Evolutionary conservation across 352 stramenopile species (phyloP).

Genomic region (Phytopythium sindhum): DNA sequence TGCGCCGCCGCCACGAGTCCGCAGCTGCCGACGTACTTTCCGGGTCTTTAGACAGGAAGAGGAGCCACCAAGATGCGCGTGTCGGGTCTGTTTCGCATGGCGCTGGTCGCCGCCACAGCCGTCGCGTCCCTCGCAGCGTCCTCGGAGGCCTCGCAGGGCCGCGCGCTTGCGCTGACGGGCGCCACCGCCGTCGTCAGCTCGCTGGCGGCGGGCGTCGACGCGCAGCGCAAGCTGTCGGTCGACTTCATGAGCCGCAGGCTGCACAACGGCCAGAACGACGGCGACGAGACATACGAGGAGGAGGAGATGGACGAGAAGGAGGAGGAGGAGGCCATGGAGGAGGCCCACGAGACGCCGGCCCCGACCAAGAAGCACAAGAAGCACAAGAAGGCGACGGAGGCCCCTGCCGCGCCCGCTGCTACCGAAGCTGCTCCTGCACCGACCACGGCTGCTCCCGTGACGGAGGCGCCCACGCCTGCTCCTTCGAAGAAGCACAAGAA

Average conservation of each 20-base stretch:
- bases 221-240: conserved; percentile 27
- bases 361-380: conserved; percentile 51
- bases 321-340: conserved; percentile 12
- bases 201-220: conserved; percentile 25
- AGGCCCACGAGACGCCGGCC: conserved; percentile 10
- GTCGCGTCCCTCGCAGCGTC: conserved; percentile 34
- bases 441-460: conserved; percentile 4
- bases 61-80: conserved; percentile 40
- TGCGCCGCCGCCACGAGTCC: conserved; percentile 26
- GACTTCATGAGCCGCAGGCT: conserved; percentile 6
- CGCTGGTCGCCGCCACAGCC: conserved; percentile 47
- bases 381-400: conserved; percentile 35
- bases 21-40: not conserved
- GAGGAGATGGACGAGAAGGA: conserved; percentile 20
- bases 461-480: conserved; percentile 12
- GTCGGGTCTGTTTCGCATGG: conserved; percentile 42
- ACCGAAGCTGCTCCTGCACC: conserved; percentile 10
- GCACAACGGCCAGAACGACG: conserved; percentile 7
- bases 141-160: conserved; percentile 8
- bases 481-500: conserved; percentile 16
- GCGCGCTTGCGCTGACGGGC: conserved; percentile 10
- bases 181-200: conserved; percentile 14
- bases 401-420: not conserved
- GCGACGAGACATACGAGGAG: conserved; percentile 9
- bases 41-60: not conserved